Conservation (phyloP, 306 rosid genomes). For the Luffa aegyptiaca region DNA sequence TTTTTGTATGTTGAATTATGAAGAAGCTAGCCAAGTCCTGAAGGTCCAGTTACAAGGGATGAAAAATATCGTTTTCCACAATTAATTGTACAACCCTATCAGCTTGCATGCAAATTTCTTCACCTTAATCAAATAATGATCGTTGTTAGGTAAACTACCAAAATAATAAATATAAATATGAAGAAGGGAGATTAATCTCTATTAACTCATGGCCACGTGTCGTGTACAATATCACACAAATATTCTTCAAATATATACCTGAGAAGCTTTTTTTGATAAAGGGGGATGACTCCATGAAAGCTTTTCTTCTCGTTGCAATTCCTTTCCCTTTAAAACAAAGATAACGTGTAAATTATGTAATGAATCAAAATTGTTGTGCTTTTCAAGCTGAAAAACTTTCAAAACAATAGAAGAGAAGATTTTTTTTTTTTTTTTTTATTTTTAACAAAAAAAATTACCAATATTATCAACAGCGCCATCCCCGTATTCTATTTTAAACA, state of each 20-base stretch:
- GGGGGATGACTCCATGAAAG: constrained; percentile 34
- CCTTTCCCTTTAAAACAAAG: constrained; percentile 40
- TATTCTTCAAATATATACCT: constrained; percentile 23
- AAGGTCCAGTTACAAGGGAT: not conserved
- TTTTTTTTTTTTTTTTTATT: too few relatives aligned
- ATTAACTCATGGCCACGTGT: not conserved
- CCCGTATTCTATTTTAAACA: constrained; percentile 25
- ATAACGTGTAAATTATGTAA: not conserved
- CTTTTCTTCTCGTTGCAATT: constrained; percentile 41
- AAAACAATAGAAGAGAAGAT: not conserved
- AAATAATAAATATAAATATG: constrained; percentile 19
- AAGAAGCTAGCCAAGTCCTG: not conserved
- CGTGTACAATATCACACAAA: not conserved
- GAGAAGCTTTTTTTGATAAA: constrained; percentile 40
- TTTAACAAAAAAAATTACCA: constrained; percentile 19
- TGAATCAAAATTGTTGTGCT: not conserved
- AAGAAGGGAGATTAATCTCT: constrained; percentile 7
- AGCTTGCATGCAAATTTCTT: not conserved
- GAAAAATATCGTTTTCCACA: not conserved
- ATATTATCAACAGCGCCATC: constrained; percentile 29
- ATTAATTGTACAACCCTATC: not conserved
- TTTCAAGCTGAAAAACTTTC: not conserved
- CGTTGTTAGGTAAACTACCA: constrained; percentile 70
- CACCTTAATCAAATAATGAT: constrained; percentile 17
- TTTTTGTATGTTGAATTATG: not conserved